Percentiles rank a stretch among this genome's conserved stretches.
phyloP scores from a whole-genome alignment of 108 stramenopile species.

The Skeletonema costatum region DNA sequence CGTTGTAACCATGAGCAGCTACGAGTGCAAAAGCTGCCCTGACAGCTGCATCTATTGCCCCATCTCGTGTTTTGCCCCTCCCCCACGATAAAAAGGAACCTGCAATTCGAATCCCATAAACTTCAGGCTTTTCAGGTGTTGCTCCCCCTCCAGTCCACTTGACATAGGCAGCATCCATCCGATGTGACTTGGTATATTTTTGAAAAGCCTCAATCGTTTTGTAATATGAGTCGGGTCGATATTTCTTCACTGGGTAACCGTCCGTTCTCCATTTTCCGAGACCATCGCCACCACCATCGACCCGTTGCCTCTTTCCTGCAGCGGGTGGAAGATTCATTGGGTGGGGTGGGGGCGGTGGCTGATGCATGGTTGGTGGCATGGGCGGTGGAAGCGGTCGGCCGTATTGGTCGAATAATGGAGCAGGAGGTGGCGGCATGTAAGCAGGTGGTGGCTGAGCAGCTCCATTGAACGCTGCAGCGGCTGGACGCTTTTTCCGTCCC shows the following conservation, averaged over 20 bases:
- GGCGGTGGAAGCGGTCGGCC: slow-evolving; percentile 16
- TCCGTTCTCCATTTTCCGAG: slow-evolving; percentile 11
- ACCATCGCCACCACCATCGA: slow-evolving; percentile 3
- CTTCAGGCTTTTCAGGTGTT: slow-evolving; percentile 74
- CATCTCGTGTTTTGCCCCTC: slow-evolving; percentile 76
- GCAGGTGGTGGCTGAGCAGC: slow-evolving; percentile 1
- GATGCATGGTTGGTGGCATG: slow-evolving; percentile 5
- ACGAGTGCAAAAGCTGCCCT: slow-evolving; percentile 86
- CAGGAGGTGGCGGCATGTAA: background rate
- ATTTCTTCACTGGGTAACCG: slow-evolving; percentile 82
- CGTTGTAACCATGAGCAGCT: slow-evolving; percentile 85
- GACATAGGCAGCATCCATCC: slow-evolving; percentile 83
- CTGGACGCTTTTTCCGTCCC: slow-evolving; percentile 66
- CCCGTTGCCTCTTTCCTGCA: slow-evolving; percentile 4
- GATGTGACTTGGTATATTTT: slow-evolving; percentile 85
- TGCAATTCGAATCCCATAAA: slow-evolving; percentile 76
- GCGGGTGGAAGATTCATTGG: background rate
- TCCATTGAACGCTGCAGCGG: slow-evolving; percentile 4
- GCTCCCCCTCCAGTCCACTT: slow-evolving; percentile 62
- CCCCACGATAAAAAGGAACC: slow-evolving; percentile 85
- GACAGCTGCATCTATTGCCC: slow-evolving; percentile 78
- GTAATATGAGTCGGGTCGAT: slow-evolving; percentile 76
- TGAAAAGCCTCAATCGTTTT: slow-evolving; percentile 84
- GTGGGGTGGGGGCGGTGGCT: background rate
- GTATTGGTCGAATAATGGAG: slow-evolving; percentile 23